Base-by-base conservation (phyloP, 2,329 filamentous ascomycete genomes). In the Penicillium capsulatum region DNA sequence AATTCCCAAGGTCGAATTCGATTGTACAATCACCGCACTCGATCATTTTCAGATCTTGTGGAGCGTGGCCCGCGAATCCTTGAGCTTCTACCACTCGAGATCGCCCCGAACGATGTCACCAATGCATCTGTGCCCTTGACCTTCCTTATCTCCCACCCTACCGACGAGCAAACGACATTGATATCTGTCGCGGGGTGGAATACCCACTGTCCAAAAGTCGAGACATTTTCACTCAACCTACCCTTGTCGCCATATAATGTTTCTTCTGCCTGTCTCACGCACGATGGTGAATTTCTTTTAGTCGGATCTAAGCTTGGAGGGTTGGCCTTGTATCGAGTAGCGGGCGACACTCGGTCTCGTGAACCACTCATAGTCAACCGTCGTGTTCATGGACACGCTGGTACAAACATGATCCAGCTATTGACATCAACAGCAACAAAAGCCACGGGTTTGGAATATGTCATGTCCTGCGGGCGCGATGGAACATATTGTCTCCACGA, bases 401-500 rank as follows among this genome's bases (percentile, higher is more conserved):
- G 84, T 6, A 78, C 95, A 30, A 91, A 85, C 2, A 73, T 75
- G 26, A 77, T 95, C 20, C 46, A 45, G 14, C 37, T 42, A 49
- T 53, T 38, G 35, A 53, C 20, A 44, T 38, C 43, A 17, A 29
- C 44, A 19, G 15, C 13, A 38, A 19, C 38, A 6, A 26, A 46
- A 11, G 48, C n/a, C 38, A 44, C 45, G 9, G 51, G 35, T 45
- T 32, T 42, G 38, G 50, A 38, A 55, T 65, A 14, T 41, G 72
- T 94, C 29, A 64, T 91, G 10, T 83, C 83, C 0, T 86, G 84
- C 3, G 84, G 84, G 27, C 79, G 89, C 38, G 85, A 95, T 60
- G 86, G 88, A 2, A 79, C 73, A 34, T 89, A 84, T 52, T 78
- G 83, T 27, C 79, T 91, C 34, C 86, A 79, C 24, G 38, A 70